phyloP scores from a whole-genome alignment of 2,329 filamentous ascomycete species.

The Dothistroma pini region DNA sequence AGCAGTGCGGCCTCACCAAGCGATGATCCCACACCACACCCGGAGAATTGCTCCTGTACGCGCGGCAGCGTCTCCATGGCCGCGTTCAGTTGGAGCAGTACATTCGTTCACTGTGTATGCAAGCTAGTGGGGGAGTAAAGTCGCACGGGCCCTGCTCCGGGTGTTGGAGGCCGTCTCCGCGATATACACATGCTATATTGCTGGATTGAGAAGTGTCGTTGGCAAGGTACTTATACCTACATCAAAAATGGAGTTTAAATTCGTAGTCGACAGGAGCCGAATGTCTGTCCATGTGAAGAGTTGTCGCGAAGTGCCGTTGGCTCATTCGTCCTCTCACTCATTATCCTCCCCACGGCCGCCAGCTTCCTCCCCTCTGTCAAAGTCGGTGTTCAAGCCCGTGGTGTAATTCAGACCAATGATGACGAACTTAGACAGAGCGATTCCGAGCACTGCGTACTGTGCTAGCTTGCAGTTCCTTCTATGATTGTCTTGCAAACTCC shows the following conservation, averaged over 20 bases:
- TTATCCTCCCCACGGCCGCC: neutral
- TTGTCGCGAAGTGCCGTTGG: neutral
- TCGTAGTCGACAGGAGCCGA: neutral
- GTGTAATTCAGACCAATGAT: neutral
- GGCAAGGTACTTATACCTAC: neutral
- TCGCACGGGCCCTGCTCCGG: neutral
- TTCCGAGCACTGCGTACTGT: neutral
- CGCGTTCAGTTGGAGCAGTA: neutral
- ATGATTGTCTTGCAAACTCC: neutral
- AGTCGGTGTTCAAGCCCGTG: neutral
- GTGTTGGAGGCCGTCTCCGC: neutral
- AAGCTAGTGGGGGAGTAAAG: neutral
- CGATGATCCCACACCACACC: no score
- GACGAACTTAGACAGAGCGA: neutral
- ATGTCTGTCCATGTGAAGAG: neutral
- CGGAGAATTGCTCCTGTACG: no score
- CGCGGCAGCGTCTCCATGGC: neutral
- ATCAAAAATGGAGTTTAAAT: no score
- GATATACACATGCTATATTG: neutral
- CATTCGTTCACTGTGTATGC: neutral
- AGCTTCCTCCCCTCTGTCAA: neutral
- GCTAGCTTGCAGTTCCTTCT: neutral
- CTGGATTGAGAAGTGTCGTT: neutral
- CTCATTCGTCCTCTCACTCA: neutral
- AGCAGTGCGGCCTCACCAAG: no score